Conservation (phyloP, 169 alveolate genomes). For the Plasmodium coatneyi region DNA sequence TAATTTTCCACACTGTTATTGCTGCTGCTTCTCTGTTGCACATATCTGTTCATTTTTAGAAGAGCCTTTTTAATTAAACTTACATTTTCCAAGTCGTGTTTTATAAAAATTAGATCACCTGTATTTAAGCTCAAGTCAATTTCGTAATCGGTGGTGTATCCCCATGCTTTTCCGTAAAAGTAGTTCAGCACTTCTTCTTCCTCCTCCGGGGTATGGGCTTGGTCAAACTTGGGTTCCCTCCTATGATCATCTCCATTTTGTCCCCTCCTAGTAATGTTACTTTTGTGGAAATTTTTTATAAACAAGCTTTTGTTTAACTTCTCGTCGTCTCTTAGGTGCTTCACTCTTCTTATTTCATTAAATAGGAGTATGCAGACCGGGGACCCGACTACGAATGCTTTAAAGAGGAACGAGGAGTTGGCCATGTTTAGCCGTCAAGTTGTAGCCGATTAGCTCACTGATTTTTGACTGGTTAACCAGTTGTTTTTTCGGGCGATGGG, state of each 20-base stretch:
- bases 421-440: conserved; percentile 12
- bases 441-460: background rate
- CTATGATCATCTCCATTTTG: background rate
- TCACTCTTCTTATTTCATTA: conserved; percentile 53
- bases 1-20: background rate
- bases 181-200: conserved; percentile 56
- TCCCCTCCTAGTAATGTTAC: background rate
- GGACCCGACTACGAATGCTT: conserved; percentile 25
- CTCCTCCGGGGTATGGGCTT: background rate
- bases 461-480: background rate
- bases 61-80: conserved; percentile 38
- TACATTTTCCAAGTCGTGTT: conserved; percentile 60
- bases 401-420: conserved; percentile 10
- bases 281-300: conserved; percentile 43
- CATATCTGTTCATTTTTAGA: conserved; percentile 55
- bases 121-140: conserved; percentile 65
- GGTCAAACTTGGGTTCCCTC: background rate
- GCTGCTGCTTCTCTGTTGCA: conserved; percentile 10
- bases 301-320: conserved; percentile 50
- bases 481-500: background rate
- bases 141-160: conserved; percentile 74
- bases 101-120: conserved; percentile 69
- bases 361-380: conserved; percentile 41
- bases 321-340: conserved; percentile 47
- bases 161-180: conserved; percentile 76